Evolutionary conservation across 2,329 filamentous ascomycete species (phyloP), one percentile per base, ranked within the genome.

Genomic region (Apiospora aurea): DNA sequence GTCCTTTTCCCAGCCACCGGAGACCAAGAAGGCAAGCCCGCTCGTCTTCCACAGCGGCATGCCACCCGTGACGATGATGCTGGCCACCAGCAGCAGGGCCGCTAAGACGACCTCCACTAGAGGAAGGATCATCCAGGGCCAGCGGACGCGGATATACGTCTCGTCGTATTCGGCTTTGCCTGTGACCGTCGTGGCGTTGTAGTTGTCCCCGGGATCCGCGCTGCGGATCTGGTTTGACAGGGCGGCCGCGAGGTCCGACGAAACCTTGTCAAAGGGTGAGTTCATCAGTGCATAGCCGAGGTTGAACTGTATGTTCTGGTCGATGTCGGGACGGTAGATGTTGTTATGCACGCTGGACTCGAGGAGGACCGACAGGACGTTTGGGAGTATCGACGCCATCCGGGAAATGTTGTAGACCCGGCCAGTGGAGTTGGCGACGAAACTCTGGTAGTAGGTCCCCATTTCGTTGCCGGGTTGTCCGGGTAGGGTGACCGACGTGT

Each of bases 101-200:
- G 73, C 61, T 11, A 76, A 47, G 1, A 71, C 10, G 21, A 70
- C 69, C 34, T 76, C 75, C 1, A 41, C 66, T 4, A 76, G 66
- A n/a, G 75, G 75, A 2, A 77, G 66, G 11, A 70, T 47, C 64
- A 75, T 64, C 74, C 73, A 76, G 21, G 34, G 68, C 72, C 74
- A 74, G 18, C 71, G 71, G 7, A 76, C 72, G 41, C 74, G 70
- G 61, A 76, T 74, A 43, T 76, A 75, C 18, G 75, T 74, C 70
- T 74, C 75, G 16, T 73, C 57, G 69, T 72, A 73, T 38, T 72
- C 72, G 11, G 74, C 74, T 4, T 16, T 34, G 2, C 73, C 74
- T 1, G 26, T 34, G 14, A 67, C 44, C 10, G 14, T 67, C 2
- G 74, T 71, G 13, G 74, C 70, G 29, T 73, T 72, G 21, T 64